Conservation (phyloP, 2,329 filamentous ascomycete genomes). For the Dactylellina haptotyla region DNA sequence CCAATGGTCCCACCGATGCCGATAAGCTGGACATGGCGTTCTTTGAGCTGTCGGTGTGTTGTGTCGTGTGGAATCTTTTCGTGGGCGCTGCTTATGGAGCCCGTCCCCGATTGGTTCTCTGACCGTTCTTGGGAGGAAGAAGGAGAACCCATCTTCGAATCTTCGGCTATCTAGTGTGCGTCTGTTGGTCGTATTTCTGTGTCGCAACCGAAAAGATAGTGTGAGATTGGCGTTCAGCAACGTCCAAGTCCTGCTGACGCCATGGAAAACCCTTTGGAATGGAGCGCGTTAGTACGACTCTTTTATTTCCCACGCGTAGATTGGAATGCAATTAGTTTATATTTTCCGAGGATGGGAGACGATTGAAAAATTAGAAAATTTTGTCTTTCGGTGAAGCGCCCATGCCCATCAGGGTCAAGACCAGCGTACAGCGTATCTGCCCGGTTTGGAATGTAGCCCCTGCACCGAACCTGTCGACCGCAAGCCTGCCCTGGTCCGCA, state of each 20-base stretch:
- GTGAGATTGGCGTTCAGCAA: too few species aligned
- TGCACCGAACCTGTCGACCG: background rate
- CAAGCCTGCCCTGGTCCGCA: background rate
- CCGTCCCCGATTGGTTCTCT: background rate
- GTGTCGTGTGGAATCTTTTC: constrained; percentile 22
- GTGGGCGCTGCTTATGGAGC: constrained; percentile 56
- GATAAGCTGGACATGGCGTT: constrained; percentile 70
- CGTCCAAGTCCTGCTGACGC: too few species aligned
- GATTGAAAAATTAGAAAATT: background rate
- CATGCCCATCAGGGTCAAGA: background rate
- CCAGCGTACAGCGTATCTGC: constrained; percentile 5
- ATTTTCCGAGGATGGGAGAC: too few species aligned
- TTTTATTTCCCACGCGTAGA: too few species aligned
- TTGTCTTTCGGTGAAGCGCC: background rate
- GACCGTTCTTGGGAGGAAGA: constrained; percentile 1
- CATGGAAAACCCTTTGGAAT: too few species aligned
- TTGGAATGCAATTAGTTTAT: too few species aligned
- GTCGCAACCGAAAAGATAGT: too few species aligned
- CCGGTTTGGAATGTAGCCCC: constrained; percentile 11
- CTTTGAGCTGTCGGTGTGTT: constrained; percentile 65
- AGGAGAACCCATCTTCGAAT: constrained; percentile 12
- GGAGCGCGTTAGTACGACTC: too few species aligned
- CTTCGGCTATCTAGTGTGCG: background rate
- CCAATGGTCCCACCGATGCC: constrained; percentile 74
- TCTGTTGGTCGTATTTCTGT: background rate